Evolutionary conservation across 2,329 filamentous ascomycete species (phyloP).

Genomic region (Stenocarpella maydis): DNA sequence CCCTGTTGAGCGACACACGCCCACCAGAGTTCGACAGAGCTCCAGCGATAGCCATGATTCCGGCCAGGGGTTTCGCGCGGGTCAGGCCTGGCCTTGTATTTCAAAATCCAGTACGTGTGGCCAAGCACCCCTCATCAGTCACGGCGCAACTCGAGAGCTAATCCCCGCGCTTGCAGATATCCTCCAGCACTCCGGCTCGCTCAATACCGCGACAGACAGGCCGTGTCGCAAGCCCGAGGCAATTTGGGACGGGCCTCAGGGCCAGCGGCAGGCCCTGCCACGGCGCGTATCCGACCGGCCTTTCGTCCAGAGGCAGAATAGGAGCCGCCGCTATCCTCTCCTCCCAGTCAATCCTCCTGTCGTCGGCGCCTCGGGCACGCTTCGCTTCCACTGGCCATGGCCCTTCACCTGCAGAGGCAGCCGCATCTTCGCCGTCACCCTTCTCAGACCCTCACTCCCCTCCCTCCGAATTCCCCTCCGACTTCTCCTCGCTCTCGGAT

Average conservation of each 20-base stretch:
- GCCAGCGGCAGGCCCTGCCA: slow-evolving; percentile 29
- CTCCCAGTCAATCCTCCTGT: slow-evolving; percentile 35
- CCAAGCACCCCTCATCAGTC: background rate
- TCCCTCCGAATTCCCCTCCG: slow-evolving; percentile 33
- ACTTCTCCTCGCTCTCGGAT: slow-evolving; percentile 45
- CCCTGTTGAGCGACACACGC: background rate
- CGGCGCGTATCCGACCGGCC: slow-evolving; percentile 1
- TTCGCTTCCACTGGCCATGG: slow-evolving; percentile 41
- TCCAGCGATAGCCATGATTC: slow-evolving; percentile 55
- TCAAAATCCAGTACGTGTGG: slow-evolving; percentile 46
- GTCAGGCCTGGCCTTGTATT: slow-evolving; percentile 53
- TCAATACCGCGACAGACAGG: slow-evolving; percentile 33
- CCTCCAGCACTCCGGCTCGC: slow-evolving; percentile 30
- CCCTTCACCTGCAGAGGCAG: slow-evolving; percentile 27
- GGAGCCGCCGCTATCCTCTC: slow-evolving; percentile 34
- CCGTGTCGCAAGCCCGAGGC: slow-evolving; percentile 35
- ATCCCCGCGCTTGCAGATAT: slow-evolving; percentile 25
- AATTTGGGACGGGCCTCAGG: slow-evolving; percentile 44
- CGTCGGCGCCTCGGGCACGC: slow-evolving; percentile 37
- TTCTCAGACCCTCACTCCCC: slow-evolving; percentile 35
- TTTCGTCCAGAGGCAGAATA: slow-evolving; percentile 37
- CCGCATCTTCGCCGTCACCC: slow-evolving; percentile 37
- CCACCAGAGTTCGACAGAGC: slow-evolving; percentile 30
- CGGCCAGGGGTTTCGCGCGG: slow-evolving; percentile 60
- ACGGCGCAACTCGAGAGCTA: background rate